Evolutionary conservation across 75 land plant species (phyloP), one percentile per base, ranked within the genome.

Genomic region (Pinus taeda): DNA sequence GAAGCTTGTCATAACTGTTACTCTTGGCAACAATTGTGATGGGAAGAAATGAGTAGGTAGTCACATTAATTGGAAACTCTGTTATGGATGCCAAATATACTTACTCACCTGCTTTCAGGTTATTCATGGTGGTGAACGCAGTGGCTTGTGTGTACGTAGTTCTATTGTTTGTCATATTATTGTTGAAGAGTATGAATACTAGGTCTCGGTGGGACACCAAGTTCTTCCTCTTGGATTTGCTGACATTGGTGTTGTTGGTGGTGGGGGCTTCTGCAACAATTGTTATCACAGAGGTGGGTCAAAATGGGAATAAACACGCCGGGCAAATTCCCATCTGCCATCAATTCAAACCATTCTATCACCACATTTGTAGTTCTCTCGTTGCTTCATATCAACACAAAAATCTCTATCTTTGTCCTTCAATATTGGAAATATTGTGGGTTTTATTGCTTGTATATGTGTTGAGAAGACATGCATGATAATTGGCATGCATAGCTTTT

Each of bases 321-420:
- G 88, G 82, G 11, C 84, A 88, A 88, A 70, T 84, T 30, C 84
- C 85, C 5, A 78, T 84, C 14, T 86, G 89, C 55, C 61, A 55
- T 26, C 84, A 78, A 76, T 79, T 86, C 14, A 70, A 79, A 26
- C 77, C 49, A 13, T 87, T 71, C 39, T 89, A 84, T 21, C 33
- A 84, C 58, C 84, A 80, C 65, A 78, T 80, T 3, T 66, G 36
- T 12, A 89, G 80, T 66, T 80, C 91, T 57, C 64, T 89, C 2
- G 29, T 75, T 8, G 30, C 61, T 60, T 81, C 80, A 53, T 79
- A 81, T n/a, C 17, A 26, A 26, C 26, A 26, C 26, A 26, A 26
- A 26, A 26, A 26, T 26, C 26, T 26, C 26, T 26, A 26, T 26
- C 26, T 26, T 26, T 26, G 26, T 26, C 26, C 26, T 26, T 26